phyloP scores from a whole-genome alignment of 352 stramenopile species.

The Globisporangium apiculatum region DNA sequence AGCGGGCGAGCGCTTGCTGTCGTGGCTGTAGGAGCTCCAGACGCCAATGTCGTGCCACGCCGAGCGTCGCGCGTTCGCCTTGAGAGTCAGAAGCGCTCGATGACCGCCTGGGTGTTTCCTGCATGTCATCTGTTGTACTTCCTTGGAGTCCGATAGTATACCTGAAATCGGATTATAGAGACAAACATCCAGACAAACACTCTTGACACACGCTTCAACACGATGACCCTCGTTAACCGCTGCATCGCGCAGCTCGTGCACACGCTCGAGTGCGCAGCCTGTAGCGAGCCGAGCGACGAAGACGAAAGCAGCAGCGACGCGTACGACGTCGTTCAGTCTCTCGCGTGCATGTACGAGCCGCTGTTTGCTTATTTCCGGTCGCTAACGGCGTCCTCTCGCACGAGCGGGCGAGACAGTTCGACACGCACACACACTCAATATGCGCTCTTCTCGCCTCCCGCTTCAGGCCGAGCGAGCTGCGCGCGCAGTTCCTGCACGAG shows the following conservation, averaged over 20 bases:
- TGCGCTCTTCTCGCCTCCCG: background rate
- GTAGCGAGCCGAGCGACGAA: background rate
- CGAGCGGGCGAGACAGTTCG: background rate
- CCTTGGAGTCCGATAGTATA: too few relatives aligned
- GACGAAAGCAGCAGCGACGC: background rate
- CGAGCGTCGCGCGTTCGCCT: too few relatives aligned
- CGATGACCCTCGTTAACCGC: background rate
- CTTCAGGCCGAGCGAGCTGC: slow-evolving; percentile 5
- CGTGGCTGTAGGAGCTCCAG: background rate
- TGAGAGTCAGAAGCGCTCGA: too few relatives aligned
- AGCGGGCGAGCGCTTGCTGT: background rate
- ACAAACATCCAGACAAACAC: too few relatives aligned
- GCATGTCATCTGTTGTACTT: too few relatives aligned
- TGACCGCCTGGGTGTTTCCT: too few relatives aligned
- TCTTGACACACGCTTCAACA: background rate
- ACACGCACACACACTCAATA: background rate
- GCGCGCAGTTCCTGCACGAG: background rate
- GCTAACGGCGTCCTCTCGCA: background rate
- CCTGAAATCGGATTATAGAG: too few relatives aligned
- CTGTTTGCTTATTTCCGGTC: background rate
- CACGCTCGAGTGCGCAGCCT: slow-evolving; percentile 1
- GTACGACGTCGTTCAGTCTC: background rate
- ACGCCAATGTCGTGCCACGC: too few relatives aligned
- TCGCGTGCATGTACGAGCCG: slow-evolving; percentile 6
- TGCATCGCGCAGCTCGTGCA: slow-evolving; percentile 7